These are phyloP conservation scores for Trametopsis cervina DNA, from an alignment of 768 basidiomycete genomes.

Conservation along the genomic window DNA sequence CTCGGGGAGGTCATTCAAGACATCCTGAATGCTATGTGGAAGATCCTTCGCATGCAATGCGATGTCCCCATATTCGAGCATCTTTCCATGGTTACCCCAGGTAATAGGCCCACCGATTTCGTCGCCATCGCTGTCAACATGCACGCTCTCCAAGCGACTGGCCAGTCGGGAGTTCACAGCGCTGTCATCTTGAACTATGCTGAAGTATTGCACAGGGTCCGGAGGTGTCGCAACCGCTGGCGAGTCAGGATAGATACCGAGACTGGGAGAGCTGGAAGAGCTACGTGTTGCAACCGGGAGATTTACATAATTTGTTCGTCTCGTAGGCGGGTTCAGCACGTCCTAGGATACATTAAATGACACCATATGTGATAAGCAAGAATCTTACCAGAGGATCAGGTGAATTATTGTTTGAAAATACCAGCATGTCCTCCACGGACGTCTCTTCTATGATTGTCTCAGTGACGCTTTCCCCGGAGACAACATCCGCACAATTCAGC, in stretches of 20 bases:
- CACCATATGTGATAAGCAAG: too few species aligned
- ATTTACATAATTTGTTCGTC: not conserved
- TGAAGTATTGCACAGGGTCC: too few species aligned
- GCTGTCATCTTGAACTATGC: too few species aligned
- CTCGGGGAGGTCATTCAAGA: slow-evolving; percentile 47
- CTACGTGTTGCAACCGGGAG: not conserved
- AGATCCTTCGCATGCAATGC: slow-evolving; percentile 36
- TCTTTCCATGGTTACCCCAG: slow-evolving; percentile 16
- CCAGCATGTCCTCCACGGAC: not conserved
- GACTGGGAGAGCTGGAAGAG: not conserved
- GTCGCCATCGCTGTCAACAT: slow-evolving; percentile 10
- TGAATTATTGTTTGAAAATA: not conserved
- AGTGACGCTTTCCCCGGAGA: too few species aligned
- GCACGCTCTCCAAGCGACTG: slow-evolving; percentile 1
- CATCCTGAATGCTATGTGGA: slow-evolving; percentile 59
- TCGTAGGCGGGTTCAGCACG: too few species aligned
- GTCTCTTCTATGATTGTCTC: not conserved
- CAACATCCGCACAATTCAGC: too few species aligned
- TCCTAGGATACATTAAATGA: too few species aligned
- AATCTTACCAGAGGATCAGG: not conserved
- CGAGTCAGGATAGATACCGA: too few species aligned
- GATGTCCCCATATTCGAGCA: slow-evolving; percentile 14
- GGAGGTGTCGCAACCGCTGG: not conserved
- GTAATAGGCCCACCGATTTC: slow-evolving; percentile 14
- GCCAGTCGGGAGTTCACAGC: too few species aligned